phyloP scores from a whole-genome alignment of 2,329 filamentous ascomycete species.

The Immersiporthe knoxdaviesiana region DNA sequence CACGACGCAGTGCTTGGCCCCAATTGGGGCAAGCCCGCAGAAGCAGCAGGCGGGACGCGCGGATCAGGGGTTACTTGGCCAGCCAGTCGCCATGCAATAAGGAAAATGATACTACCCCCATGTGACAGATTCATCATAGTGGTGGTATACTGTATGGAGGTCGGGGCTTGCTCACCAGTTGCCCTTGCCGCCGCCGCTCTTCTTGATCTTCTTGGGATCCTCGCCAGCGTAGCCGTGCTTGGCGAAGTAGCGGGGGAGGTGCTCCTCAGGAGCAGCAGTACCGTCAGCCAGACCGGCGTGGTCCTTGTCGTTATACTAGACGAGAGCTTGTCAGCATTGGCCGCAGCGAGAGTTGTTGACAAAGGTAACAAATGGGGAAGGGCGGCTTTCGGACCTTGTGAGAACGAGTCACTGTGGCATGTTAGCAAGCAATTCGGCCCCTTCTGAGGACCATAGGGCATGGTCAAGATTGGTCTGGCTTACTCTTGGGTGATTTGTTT shows the following conservation, averaged over 20 bases:
- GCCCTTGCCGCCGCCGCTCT: constrained; percentile 88
- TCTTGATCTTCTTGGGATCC: constrained; percentile 94
- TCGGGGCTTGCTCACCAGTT: constrained; percentile 71
- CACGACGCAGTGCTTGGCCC: not conserved
- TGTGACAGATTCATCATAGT: not conserved
- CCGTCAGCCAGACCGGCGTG: constrained; percentile 79
- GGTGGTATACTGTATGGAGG: constrained; percentile 38
- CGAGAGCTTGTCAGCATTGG: constrained; percentile 2
- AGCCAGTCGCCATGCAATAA: not conserved
- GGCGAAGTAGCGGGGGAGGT: constrained; percentile 89
- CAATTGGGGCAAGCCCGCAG: constrained; percentile 2
- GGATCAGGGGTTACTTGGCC: not conserved
- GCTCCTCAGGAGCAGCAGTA: constrained; percentile 68
- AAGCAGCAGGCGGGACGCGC: not conserved
- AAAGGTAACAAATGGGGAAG: not conserved
- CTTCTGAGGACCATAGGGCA: no score
- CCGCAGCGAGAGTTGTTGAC: not conserved
- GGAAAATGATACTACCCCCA: not conserved
- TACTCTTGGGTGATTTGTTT: constrained; percentile 14
- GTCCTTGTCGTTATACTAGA: constrained; percentile 76
- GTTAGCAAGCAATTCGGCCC: constrained; percentile 9
- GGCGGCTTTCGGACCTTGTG: constrained; percentile 68
- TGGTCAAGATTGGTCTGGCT: not conserved
- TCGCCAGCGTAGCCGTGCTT: constrained; percentile 80
- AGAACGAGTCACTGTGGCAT: constrained; percentile 83